phyloP scores from a whole-genome alignment of 352 stramenopile genomes.

The Pelagophyceae sp. region DNA sequence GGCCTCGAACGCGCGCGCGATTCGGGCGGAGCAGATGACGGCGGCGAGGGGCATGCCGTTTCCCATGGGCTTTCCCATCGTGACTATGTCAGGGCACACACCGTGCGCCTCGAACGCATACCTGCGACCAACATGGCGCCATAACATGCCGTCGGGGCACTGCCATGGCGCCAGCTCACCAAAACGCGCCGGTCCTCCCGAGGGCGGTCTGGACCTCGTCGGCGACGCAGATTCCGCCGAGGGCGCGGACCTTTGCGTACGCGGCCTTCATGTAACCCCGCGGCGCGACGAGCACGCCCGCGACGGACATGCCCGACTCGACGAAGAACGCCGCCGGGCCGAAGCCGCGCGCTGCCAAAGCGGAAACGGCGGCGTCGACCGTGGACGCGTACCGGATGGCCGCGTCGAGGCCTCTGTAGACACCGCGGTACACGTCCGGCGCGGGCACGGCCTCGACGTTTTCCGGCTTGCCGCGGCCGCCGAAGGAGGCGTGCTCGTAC shows the following conservation, averaged over 20 bases:
- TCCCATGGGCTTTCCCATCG: slow-evolving; percentile 68
- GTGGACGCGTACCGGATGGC: no score
- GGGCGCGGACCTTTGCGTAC: slow-evolving; percentile 43
- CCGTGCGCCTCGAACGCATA: slow-evolving; percentile 40
- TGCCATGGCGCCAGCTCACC: no score
- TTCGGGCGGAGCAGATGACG: slow-evolving; percentile 45
- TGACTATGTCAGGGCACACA: slow-evolving; percentile 64
- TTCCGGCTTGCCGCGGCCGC: not conserved
- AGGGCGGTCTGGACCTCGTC: slow-evolving; percentile 75
- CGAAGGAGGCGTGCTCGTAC: slow-evolving; percentile 41
- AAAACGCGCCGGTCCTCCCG: slow-evolving; percentile 51
- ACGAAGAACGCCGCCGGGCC: slow-evolving; percentile 54
- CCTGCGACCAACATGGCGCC: slow-evolving; percentile 18
- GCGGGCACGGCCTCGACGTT: slow-evolving; percentile 4
- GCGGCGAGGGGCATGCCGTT: slow-evolving; percentile 67
- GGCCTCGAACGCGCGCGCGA: slow-evolving; percentile 53
- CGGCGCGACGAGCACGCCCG: slow-evolving; percentile 58
- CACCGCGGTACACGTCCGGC: slow-evolving; percentile 22
- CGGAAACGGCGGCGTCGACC: slow-evolving; percentile 43
- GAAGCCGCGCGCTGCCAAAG: slow-evolving; percentile 34
- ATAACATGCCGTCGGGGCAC: slow-evolving; percentile 47
- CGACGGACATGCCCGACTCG: slow-evolving; percentile 62
- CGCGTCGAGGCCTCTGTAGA: slow-evolving; percentile 37
- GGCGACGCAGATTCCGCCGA: slow-evolving; percentile 62
- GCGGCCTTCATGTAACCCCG: slow-evolving; percentile 47